phyloP scores from a whole-genome alignment of 345 rosid genomes.

The Acer saccharum region DNA sequence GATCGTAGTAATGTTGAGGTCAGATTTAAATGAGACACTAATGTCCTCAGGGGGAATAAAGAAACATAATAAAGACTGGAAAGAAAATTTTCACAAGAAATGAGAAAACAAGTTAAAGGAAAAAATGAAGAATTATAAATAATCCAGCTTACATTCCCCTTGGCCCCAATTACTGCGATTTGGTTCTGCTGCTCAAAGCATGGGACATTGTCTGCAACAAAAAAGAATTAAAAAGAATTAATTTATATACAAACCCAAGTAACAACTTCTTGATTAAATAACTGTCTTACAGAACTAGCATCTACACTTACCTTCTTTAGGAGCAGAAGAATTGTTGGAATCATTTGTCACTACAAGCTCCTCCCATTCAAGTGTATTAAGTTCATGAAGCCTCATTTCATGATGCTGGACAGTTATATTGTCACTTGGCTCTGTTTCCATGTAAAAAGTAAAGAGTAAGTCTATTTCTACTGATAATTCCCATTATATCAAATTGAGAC shows the following conservation, averaged over 20 bases:
- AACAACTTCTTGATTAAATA: constrained; percentile 11
- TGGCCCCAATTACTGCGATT: constrained; percentile 29
- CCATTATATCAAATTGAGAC: not conserved
- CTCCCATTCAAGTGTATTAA: constrained; percentile 99
- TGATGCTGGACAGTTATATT: constrained; percentile 47
- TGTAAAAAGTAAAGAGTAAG: constrained; percentile 29
- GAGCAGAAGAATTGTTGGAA: constrained; percentile 34
- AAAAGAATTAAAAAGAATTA: not conserved
- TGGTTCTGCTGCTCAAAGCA: constrained; percentile 46
- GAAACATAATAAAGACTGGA: not conserved
- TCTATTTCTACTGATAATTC: constrained; percentile 9
- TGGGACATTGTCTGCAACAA: constrained; percentile 52
- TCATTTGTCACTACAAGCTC: constrained; percentile 67
- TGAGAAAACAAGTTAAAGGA: constrained; percentile 2
- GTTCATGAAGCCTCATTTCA: constrained; percentile 77
- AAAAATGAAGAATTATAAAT: constrained; percentile 12
- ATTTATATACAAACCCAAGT: not conserved
- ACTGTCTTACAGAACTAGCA: not conserved
- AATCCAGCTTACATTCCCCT: constrained; percentile 50
- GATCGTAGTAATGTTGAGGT: not conserved
- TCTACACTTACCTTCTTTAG: constrained; percentile 49
- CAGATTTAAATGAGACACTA: not conserved
- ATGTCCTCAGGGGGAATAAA: not conserved
- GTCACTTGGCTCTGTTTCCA: constrained; percentile 52
- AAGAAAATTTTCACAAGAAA: not conserved